phyloP scores from a whole-genome alignment of 768 basidiomycete species.

The Multifurca ochricompacta region DNA sequence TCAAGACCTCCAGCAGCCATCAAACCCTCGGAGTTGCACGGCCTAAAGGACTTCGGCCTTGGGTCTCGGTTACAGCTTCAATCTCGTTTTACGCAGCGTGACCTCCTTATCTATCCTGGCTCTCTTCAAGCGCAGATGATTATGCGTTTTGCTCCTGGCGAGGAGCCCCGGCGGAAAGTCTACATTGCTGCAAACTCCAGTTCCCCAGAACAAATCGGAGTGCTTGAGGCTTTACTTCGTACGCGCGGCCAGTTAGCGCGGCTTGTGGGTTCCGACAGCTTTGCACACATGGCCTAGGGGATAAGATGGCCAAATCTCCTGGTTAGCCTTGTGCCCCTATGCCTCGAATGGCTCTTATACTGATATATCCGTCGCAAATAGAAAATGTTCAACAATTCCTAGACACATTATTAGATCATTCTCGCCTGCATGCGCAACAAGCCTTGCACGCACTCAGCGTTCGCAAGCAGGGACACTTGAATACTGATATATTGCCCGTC shows the following conservation, averaged over 20 bases:
- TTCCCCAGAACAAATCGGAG: conserved; percentile 62
- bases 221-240: conserved; percentile 66
- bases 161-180: conserved; percentile 72
- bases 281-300: conserved; percentile 80
- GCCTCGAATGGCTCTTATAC: not conserved
- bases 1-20: conserved; percentile 62
- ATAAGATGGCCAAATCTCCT: conserved; percentile 97
- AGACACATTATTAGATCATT: conserved; percentile 70
- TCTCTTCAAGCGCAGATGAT: conserved; percentile 92
- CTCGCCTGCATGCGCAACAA: conserved; percentile 63
- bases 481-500: conserved; percentile 45
- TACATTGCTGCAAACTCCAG: conserved; percentile 80
- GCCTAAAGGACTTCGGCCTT: conserved; percentile 71
- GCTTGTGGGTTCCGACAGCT: conserved; percentile 80
- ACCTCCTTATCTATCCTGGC: conserved; percentile 74
- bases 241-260: conserved; percentile 77
- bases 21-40: conserved; percentile 58
- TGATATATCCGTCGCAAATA: conserved; percentile 23
- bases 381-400: conserved; percentile 88
- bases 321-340: conserved; percentile 37
- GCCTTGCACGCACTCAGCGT: conserved; percentile 61
- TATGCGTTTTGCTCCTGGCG: conserved; percentile 78
- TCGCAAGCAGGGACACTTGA: conserved; percentile 70
- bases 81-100: conserved; percentile 67
- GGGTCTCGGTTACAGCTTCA: conserved; percentile 66